These are phyloP conservation scores for Cenchrus americanus DNA, from an alignment of 176 grass and related monocot species.

Conservation along the genomic window DNA sequence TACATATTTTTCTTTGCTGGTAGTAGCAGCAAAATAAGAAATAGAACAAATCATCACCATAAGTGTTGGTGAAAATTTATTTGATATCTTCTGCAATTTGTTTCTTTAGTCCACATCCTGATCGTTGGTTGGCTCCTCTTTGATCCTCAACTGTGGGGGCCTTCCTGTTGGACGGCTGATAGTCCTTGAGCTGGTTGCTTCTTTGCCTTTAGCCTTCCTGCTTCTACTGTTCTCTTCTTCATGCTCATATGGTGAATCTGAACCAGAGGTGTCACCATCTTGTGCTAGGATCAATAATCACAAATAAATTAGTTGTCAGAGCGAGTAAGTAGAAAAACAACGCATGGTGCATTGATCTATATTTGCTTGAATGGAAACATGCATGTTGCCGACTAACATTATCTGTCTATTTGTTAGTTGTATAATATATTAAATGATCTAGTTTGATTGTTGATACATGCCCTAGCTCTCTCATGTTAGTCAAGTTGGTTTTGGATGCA, in stretches of 20 bases:
- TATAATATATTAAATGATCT: background rate
- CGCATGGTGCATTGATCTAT: background rate
- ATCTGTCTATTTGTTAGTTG: background rate
- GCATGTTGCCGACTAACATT: background rate
- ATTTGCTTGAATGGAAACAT: too few species aligned
- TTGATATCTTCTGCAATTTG: background rate
- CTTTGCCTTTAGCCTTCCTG: background rate
- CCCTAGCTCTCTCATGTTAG: background rate
- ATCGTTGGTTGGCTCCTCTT: background rate
- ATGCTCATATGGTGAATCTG: background rate
- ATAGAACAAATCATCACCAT: background rate
- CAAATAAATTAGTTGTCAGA: background rate
- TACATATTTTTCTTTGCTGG: background rate
- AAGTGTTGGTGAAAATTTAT: background rate
- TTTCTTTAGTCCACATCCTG: background rate
- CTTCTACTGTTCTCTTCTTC: background rate
- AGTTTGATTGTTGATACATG: background rate
- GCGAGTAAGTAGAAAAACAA: background rate
- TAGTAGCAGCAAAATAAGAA: background rate
- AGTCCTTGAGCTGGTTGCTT: background rate
- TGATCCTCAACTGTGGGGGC: background rate
- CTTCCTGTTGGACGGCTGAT: background rate
- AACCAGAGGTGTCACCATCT: background rate
- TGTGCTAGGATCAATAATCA: background rate
- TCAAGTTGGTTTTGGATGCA: background rate